Evolutionary conservation across 73 alveolate genomes (phyloP).

Genomic region (Paraurostyla sp.): DNA sequence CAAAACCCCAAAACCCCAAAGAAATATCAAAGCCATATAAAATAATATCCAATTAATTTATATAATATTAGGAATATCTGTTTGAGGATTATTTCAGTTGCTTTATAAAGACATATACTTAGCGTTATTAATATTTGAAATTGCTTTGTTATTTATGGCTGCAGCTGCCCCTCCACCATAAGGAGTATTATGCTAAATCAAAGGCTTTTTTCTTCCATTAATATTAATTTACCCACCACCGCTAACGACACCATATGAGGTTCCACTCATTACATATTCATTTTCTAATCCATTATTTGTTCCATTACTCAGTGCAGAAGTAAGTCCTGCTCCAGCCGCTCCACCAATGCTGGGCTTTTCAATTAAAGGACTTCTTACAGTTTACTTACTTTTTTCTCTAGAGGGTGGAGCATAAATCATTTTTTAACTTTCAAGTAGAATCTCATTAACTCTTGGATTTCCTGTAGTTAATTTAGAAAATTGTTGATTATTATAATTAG

Average conservation of each 20-base stretch:
- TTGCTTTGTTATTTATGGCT: neutral
- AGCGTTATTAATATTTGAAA: neutral
- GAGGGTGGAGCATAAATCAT: conserved; percentile 67
- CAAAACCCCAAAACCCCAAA: neutral
- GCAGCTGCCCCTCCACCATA: conserved; percentile 41
- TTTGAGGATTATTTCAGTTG: neutral
- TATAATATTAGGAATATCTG: no score
- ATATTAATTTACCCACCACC: neutral
- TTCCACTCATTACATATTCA: conserved; percentile 4
- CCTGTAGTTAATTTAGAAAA: conserved; percentile 19
- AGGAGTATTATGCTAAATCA: neutral
- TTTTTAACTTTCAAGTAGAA: conserved; percentile 44
- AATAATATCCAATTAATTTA: no score
- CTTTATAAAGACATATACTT: conserved; percentile 29
- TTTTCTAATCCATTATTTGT: conserved; percentile 11
- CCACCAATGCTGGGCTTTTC: conserved; percentile 45
- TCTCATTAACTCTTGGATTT: conserved; percentile 57
- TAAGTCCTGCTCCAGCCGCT: conserved; percentile 23
- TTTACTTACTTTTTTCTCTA: conserved; percentile 56
- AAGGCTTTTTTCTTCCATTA: neutral
- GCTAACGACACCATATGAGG: neutral
- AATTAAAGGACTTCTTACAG: conserved; percentile 45
- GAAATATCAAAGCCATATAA: no score
- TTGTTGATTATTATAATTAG: conserved; percentile 5
- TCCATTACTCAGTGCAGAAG: conserved; percentile 40